Base-by-base conservation (phyloP, 371 early-diverging fungal genomes). In the Haplosporangium sp. region DNA sequence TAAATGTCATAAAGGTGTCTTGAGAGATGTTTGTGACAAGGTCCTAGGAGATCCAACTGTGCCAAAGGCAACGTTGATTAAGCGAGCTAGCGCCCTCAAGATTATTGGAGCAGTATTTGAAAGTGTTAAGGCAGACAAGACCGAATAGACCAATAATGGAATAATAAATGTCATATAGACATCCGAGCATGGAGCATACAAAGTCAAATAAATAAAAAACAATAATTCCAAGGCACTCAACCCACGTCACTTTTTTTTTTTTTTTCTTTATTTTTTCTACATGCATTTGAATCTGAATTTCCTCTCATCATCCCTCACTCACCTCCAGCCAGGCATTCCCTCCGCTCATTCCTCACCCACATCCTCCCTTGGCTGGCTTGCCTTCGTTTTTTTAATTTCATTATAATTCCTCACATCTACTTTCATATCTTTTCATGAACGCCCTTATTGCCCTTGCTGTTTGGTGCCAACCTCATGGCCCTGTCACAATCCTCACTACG, bases 11-110 rank as follows among this genome's bases (percentile, higher is more conserved):
- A 0, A 27, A 78, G 78, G 91, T 72, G 96, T 97, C 6, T 83
- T 98, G 57, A 89, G 97, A 48, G 96, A 96, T 73, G 94, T 94
- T 1, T 98, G 98, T 86, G 97, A 96, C 82, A 76, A 83, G 39
- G 93, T 94, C 9, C 84, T 97, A 57, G 83, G 87, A 57, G 96
- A 96, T 64, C 74, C 86, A 20, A 71, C 71, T 11, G 88, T 84
- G 7, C 69, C 85, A 61, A 92, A 90, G 82, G 76, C 86, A 53
- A 82, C 84, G 8, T 70, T 85, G 20, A 77, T 85, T 66, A 84
- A 87, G 74, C 89, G 95, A 39, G 93, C 95, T 7, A 77, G 83
- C 61, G 95, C 90, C 4, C 86, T 96, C 47, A 87, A 87, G 74
- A 86, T 93, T 19, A 88, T 96, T 74, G 96, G 95, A 48, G 85